Percentiles rank a stretch among this genome's conserved stretches.
Evolutionary conservation across 2,329 filamentous ascomycete species (phyloP).

Genomic region (Seiridium cupressi): DNA sequence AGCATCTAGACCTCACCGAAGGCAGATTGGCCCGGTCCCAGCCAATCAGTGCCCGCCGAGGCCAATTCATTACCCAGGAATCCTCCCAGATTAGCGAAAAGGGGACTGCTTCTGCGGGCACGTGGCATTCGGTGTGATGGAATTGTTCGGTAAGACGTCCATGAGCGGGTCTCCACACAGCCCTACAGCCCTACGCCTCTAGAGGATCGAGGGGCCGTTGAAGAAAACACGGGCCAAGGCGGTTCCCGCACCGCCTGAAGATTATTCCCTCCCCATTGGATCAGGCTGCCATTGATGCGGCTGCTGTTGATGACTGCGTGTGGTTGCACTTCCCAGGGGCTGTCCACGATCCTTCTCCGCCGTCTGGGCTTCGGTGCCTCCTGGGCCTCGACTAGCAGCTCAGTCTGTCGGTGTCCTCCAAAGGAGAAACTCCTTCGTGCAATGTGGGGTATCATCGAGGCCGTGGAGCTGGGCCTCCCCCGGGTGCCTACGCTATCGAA

Average conservation of each 20-base stretch:
- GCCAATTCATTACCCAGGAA: neutral
- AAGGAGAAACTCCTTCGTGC: neutral
- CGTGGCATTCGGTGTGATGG: neutral
- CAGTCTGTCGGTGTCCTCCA: neutral
- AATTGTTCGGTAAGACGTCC: neutral
- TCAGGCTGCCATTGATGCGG: neutral
- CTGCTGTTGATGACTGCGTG: neutral
- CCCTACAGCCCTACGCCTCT: slow-evolving; percentile 1
- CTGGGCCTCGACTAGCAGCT: neutral
- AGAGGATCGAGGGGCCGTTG: neutral
- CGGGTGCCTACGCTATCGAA: neutral
- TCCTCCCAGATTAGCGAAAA: neutral
- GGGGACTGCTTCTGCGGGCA: neutral
- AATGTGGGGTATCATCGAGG: neutral
- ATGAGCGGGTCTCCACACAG: neutral
- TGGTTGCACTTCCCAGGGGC: neutral
- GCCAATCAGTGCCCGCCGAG: neutral
- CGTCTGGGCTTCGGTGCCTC: neutral
- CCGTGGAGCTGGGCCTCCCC: neutral
- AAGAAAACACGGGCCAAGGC: neutral
- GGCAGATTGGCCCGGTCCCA: neutral
- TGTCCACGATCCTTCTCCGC: neutral
- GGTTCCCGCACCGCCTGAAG: neutral
- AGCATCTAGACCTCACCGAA: neutral
- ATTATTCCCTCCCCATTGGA: neutral